Evolutionary conservation across 2,329 filamentous ascomycete species (phyloP).

Genomic region (Stagonosporopsis cucurbitacearum): DNA sequence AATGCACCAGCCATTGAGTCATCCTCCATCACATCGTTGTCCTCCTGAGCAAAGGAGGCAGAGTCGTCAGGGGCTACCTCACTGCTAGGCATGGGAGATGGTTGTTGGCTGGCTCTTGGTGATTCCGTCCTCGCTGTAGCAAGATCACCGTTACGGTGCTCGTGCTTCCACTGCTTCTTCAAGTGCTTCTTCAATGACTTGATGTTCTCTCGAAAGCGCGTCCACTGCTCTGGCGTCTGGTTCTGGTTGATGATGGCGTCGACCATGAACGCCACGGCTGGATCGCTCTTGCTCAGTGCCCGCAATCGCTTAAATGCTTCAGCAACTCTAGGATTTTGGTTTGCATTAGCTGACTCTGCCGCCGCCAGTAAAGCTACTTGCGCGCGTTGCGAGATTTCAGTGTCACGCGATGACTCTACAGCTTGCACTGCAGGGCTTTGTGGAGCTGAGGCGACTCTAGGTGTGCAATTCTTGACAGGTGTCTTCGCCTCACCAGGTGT

Average conservation of each 20-base stretch:
- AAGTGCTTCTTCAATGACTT: conserved; percentile 52
- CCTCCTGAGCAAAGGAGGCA: conserved; percentile 28
- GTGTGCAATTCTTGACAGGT: conserved; percentile 36
- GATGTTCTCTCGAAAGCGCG: conserved; percentile 53
- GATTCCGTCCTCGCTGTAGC: conserved; percentile 43
- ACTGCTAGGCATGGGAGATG: conserved; percentile 35
- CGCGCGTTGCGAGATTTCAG: conserved; percentile 34
- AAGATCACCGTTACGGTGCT: conserved; percentile 25
- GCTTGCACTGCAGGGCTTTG: conserved; percentile 26
- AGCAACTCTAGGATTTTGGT: conserved; percentile 38
- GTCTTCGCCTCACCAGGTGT: conserved; percentile 37
- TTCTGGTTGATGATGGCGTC: conserved; percentile 52
- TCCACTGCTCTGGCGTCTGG: conserved; percentile 48
- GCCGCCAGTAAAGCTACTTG: conserved; percentile 52
- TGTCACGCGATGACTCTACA: conserved; percentile 20
- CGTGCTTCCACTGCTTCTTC: conserved; percentile 33
- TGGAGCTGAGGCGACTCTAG: conserved; percentile 24
- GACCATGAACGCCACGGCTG: conserved; percentile 49
- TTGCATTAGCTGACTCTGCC: conserved; percentile 48
- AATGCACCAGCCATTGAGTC: conserved; percentile 8
- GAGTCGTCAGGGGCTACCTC: conserved; percentile 36
- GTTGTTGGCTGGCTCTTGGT: conserved; percentile 23
- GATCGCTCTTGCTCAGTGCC: conserved; percentile 49
- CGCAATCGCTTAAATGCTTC: conserved; percentile 53
- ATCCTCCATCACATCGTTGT: conserved; percentile 27